Evolutionary conservation across 169 alveolate genomes (phyloP).

Genomic region (Perkinsus olseni): DNA sequence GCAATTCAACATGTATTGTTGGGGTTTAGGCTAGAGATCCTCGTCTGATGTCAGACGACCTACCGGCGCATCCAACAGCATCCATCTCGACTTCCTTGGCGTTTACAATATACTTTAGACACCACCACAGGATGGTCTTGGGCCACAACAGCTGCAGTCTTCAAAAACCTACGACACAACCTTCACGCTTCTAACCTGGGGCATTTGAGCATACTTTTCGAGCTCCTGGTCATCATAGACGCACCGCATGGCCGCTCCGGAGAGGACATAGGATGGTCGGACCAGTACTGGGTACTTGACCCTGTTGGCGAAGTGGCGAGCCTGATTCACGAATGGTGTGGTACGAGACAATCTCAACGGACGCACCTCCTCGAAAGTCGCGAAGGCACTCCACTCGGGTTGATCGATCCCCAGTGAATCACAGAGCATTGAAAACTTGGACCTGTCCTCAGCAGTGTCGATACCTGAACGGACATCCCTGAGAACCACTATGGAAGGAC

Average conservation of each 20-base stretch:
- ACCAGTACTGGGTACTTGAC: slow-evolving; percentile 73
- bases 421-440: slow-evolving; percentile 64
- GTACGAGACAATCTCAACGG: slow-evolving; percentile 25
- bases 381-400: slow-evolving; percentile 74
- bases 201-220: slow-evolving; percentile 25
- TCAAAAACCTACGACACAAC: slow-evolving; percentile 32
- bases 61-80: slow-evolving; percentile 63
- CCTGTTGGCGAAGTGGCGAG: not conserved
- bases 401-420: slow-evolving; percentile 71
- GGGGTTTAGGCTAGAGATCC: no score
- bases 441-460: slow-evolving; percentile 70
- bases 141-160: slow-evolving; percentile 67
- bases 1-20: no score
- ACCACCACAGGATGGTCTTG: slow-evolving; percentile 62
- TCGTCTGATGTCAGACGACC: no score
- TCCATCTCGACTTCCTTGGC: slow-evolving; percentile 74
- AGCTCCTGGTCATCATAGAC: slow-evolving; percentile 54
- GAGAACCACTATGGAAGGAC: not conserved
- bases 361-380: slow-evolving; percentile 46
- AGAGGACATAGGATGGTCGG: slow-evolving; percentile 75
- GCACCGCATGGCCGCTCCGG: slow-evolving; percentile 81
- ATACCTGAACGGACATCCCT: slow-evolving; percentile 13
- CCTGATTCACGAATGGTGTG: not conserved
- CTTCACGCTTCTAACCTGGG: not conserved
- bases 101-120: slow-evolving; percentile 23